Base-by-base conservation (phyloP, 768 basidiomycete species). In the Leccinum arenicola region DNA sequence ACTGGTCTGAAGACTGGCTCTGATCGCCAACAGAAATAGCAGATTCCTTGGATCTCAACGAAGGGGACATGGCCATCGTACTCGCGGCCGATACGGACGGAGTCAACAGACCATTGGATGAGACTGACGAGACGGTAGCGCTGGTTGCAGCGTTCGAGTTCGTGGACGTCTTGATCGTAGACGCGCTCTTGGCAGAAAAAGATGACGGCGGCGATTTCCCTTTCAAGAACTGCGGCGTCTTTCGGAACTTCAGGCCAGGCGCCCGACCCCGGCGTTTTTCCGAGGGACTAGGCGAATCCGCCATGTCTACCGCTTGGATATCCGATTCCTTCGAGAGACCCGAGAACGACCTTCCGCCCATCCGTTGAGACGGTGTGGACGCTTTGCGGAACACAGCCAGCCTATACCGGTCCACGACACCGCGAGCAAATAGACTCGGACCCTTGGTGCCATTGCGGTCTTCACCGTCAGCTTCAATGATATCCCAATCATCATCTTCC, bases 401-500 rank as follows among this genome's bases (percentile, higher is more conserved):
- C 58, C 84, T 81, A 70, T 95, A 96, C 55, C 89, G 82, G 70
- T 96, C 93, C 54, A 94, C 91, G 51, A 95, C 90, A 6, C 93
- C 93, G n/a, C 93, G 85, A 47, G 93, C 88, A 68, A 94, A 95
- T 40, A 95, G 80, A 68, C 88, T 94, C 19, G 85, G 83, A 7
- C 86, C 91, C 68, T 87, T 86, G 25, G 87, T 77, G 17, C 92
- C 91, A 61, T 94, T 93, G 60, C 86, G 80, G 58, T 93, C 92
- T 68, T 92, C 91, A n/a, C 84, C 86, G 62, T 88, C 88, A 6
- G 77, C 89, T 40, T 93, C 91, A 60, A 96, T 82, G 62, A 95
- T 84, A 81, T 95, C 93, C 93, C 94, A 96, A 57, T 94, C 93
- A 45, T 93, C 89, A 53, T 93, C 92, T 55, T 87, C 85, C 19